Conservation (phyloP, 345 rosid species). For the Arabidopsis thaliana region DNA sequence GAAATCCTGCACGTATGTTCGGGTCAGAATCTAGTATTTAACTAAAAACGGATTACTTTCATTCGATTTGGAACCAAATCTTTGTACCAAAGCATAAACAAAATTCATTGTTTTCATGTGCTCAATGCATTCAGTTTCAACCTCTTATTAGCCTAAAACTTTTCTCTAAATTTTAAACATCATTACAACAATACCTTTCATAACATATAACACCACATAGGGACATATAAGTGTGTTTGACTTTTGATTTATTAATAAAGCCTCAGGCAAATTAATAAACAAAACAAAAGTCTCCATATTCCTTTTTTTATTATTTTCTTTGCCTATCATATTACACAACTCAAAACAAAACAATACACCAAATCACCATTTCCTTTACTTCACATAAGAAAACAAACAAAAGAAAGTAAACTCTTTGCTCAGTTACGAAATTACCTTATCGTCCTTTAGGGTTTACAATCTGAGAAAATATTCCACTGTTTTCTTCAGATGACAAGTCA, state of each 20-base stretch:
- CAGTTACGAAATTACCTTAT: conserved; percentile 39
- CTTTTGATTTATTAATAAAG: neutral
- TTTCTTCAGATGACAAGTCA: conserved; percentile 45
- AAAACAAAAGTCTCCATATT: conserved; percentile 1
- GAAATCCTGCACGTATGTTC: no score
- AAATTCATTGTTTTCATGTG: no score
- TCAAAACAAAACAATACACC: conserved; percentile 4
- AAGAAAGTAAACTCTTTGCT: neutral
- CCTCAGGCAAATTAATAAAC: neutral
- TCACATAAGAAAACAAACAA: neutral
- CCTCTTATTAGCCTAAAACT: neutral
- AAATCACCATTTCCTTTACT: conserved; percentile 12
- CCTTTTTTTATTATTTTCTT: neutral
- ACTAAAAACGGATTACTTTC: no score
- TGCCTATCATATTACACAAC: conserved; percentile 29
- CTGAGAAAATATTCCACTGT: conserved; percentile 58
- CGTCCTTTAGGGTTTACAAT: conserved; percentile 69
- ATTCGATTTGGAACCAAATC: no score
- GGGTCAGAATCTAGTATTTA: no score
- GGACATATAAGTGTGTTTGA: conserved; percentile 24
- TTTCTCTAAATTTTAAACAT: neutral
- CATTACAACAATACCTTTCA: conserved; percentile 19
- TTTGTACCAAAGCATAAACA: no score
- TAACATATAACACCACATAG: conserved; percentile 26
- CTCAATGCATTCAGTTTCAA: neutral